These are phyloP conservation scores for Malassezia brasiliensis DNA, from an alignment of 1,284 basidiomycete species.

Conservation along the genomic window DNA sequence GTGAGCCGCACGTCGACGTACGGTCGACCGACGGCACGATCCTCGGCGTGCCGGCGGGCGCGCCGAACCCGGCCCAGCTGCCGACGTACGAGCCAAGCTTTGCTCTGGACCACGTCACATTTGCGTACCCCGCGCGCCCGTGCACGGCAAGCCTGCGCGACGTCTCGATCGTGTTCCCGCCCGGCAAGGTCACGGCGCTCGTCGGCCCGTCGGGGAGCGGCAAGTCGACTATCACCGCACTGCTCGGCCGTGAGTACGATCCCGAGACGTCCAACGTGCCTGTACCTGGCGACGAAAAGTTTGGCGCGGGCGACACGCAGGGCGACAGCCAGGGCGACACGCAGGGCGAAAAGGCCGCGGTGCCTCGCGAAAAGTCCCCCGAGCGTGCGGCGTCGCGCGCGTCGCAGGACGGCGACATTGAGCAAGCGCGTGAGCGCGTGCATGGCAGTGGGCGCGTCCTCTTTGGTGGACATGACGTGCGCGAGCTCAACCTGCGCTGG, in stretches of 20 bases:
- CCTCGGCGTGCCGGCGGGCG: slow-evolving; percentile 12
- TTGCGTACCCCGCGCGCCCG: slow-evolving; percentile 40
- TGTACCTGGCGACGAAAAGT: background rate
- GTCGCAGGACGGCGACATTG: slow-evolving; percentile 1
- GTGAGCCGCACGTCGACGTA: slow-evolving; percentile 40
- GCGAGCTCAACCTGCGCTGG: slow-evolving; percentile 49
- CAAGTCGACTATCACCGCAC: slow-evolving; percentile 50
- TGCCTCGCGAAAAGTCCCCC: background rate
- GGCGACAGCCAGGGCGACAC: slow-evolving; percentile 12
- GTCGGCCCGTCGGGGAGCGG: slow-evolving; percentile 44
- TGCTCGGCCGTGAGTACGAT: slow-evolving; percentile 51
- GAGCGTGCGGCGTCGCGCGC: background rate
- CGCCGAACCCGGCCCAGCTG: background rate
- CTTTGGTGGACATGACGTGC: slow-evolving; percentile 45
- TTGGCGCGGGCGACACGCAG: background rate
- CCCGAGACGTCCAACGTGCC: slow-evolving; percentile 36
- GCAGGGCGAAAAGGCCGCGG: background rate
- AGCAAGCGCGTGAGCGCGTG: slow-evolving; percentile 18
- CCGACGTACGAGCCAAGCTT: slow-evolving; percentile 26
- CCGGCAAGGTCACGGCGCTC: slow-evolving; percentile 47
- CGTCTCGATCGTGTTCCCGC: slow-evolving; percentile 28
- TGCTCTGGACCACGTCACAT: slow-evolving; percentile 33
- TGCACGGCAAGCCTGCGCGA: slow-evolving; percentile 28
- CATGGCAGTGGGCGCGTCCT: slow-evolving; percentile 32
- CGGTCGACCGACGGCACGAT: slow-evolving; percentile 24